These are phyloP conservation scores for Colletotrichum melonis DNA, from an alignment of 2,329 filamentous ascomycete species.

Conservation along the genomic window DNA sequence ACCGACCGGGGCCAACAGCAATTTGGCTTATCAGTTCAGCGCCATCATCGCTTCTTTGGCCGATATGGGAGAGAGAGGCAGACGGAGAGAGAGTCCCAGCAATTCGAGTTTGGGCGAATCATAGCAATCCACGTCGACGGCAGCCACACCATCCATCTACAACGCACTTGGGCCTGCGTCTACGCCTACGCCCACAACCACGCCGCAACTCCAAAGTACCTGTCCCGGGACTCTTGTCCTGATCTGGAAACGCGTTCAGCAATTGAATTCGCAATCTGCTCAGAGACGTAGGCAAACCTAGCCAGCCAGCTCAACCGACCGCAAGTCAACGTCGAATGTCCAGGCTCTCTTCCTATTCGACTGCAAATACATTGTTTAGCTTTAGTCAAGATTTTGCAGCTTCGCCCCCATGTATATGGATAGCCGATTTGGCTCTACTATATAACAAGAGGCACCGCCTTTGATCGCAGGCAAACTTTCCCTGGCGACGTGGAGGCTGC, in stretches of 20 bases:
- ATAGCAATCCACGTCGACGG: slow-evolving; percentile 37
- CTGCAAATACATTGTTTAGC: neutral
- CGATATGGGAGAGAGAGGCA: slow-evolving; percentile 7
- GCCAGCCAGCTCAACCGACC: neutral
- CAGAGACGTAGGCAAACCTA: neutral
- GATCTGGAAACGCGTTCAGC: slow-evolving; percentile 16
- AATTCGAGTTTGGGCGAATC: slow-evolving; percentile 34
- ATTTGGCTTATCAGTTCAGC: slow-evolving; percentile 36
- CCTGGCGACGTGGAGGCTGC: neutral
- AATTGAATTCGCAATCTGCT: neutral
- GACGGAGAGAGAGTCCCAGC: slow-evolving; percentile 14
- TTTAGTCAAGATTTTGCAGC: neutral
- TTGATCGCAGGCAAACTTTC: neutral
- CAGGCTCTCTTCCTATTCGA: neutral
- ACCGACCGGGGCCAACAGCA: slow-evolving; percentile 31
- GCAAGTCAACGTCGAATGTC: neutral
- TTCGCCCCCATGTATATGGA: neutral
- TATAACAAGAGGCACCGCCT: too few species aligned
- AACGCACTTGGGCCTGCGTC: slow-evolving; percentile 14
- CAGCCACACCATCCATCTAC: slow-evolving; percentile 32
- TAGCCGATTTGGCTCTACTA: neutral
- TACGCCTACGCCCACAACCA: slow-evolving; percentile 19
- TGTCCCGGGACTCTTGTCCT: slow-evolving; percentile 4
- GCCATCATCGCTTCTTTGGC: slow-evolving; percentile 27
- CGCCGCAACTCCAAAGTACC: slow-evolving; percentile 1